Percentiles rank a stretch among this genome's conserved stretches.
Evolutionary conservation across 2,329 filamentous ascomycete genomes (phyloP).

Genomic region (Ophiostoma tasmaniense): DNA sequence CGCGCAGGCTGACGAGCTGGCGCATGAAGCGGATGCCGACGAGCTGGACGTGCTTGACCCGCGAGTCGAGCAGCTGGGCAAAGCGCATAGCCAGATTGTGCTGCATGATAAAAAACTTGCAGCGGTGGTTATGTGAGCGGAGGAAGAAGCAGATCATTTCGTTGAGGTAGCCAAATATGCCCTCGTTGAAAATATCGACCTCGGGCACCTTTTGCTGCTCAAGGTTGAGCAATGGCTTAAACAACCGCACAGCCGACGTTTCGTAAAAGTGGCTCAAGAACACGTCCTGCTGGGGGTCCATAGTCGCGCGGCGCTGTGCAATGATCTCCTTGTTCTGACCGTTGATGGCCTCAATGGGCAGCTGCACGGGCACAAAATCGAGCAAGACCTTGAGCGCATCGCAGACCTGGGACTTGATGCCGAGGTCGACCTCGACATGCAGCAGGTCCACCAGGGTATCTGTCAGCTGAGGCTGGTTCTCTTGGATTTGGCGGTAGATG

Average conservation of each 20-base stretch:
- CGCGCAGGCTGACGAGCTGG: slow-evolving; percentile 72
- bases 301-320: slow-evolving; percentile 32
- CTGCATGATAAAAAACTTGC: slow-evolving; percentile 77
- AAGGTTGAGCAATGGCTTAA: slow-evolving; percentile 75
- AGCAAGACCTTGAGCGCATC: slow-evolving; percentile 92
- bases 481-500: slow-evolving; percentile 83
- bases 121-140: slow-evolving; percentile 75
- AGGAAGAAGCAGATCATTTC: slow-evolving; percentile 94
- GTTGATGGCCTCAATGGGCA: slow-evolving; percentile 31
- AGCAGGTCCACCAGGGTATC: slow-evolving; percentile 90
- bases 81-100: slow-evolving; percentile 72
- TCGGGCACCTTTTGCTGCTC: slow-evolving; percentile 60
- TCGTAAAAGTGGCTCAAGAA: slow-evolving; percentile 90
- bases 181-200: slow-evolving; percentile 74
- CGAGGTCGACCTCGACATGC: slow-evolving; percentile 82
- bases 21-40: slow-evolving; percentile 92
- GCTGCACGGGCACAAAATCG: slow-evolving; percentile 55
- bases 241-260: slow-evolving; percentile 72
- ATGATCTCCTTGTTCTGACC: slow-evolving; percentile 36
- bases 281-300: slow-evolving; percentile 69
- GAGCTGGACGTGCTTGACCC: slow-evolving; percentile 87
- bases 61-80: slow-evolving; percentile 69
- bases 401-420: slow-evolving; percentile 89
- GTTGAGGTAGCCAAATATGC: slow-evolving; percentile 83
- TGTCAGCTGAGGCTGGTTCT: slow-evolving; percentile 76